Evolutionary conservation across 2,329 filamentous ascomycete species (phyloP).

Genomic region (Colletotrichum truncatum): DNA sequence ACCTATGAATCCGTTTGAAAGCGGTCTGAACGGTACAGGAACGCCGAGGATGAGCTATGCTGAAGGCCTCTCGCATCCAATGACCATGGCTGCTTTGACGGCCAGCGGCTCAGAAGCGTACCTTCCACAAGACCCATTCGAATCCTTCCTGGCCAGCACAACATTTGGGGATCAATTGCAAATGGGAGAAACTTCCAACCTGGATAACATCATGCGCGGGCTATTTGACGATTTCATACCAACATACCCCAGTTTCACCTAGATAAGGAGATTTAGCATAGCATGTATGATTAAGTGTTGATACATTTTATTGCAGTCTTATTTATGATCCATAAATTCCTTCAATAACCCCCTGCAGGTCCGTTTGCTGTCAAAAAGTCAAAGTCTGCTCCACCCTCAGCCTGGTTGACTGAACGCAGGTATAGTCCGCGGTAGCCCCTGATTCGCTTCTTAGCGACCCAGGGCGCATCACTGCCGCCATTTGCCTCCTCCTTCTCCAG

Average conservation of each 20-base stretch:
- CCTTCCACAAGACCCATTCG: conserved; percentile 32
- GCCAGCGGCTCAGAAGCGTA: not conserved
- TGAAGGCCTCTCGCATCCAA: not conserved
- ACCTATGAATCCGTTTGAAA: not conserved
- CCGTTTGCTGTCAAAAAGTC: conserved; percentile 63
- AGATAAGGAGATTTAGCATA: not conserved
- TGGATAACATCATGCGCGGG: conserved; percentile 44
- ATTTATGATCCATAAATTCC: not conserved
- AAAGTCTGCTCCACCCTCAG: conserved; percentile 68
- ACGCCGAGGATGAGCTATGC: not conserved
- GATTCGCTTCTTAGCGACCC: conserved; percentile 46
- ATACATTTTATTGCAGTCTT: not conserved
- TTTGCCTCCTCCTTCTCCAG: conserved; percentile 46
- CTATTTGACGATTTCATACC: conserved; percentile 49
- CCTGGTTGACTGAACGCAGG: conserved; percentile 67
- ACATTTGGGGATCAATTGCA: conserved; percentile 40
- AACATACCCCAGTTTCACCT: conserved; percentile 25
- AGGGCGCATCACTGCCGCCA: conserved; percentile 37
- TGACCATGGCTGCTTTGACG: not conserved
- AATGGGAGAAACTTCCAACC: conserved; percentile 38
- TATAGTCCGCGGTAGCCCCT: conserved; percentile 70
- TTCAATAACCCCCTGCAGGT: not conserved
- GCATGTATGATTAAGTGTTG: not conserved
- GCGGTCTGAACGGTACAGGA: not conserved
- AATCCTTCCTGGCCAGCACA: conserved; percentile 36